These are phyloP conservation scores for Phytophthora hibernalis DNA, from an alignment of 352 stramenopile species.

Conservation along the genomic window DNA sequence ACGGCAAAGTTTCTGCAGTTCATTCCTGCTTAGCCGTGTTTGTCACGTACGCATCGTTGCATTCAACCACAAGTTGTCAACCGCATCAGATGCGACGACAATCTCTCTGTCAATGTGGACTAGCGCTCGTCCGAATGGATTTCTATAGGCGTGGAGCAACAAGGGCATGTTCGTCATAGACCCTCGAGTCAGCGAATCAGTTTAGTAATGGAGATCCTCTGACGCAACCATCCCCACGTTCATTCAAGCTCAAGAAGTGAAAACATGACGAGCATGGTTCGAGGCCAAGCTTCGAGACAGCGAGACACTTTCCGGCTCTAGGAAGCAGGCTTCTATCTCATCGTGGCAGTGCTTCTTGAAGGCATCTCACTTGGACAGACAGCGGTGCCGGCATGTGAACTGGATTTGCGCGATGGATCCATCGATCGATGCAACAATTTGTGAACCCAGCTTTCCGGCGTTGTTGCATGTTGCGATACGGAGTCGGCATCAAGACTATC, in stretches of 20 bases:
- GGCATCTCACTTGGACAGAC: slow-evolving; percentile 15
- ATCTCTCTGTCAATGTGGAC: slow-evolving; percentile 26
- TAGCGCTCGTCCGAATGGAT: slow-evolving; percentile 10
- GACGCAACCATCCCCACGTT: slow-evolving; percentile 24
- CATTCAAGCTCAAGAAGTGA: slow-evolving; percentile 12
- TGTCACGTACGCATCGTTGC: slow-evolving; percentile 10
- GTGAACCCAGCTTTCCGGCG: slow-evolving; percentile 26
- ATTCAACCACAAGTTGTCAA: slow-evolving; percentile 15
- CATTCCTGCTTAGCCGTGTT: slow-evolving; percentile 12
- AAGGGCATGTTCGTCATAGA: slow-evolving; percentile 26
- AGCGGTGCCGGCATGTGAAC: slow-evolving; percentile 11
- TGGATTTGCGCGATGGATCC: slow-evolving; percentile 25
- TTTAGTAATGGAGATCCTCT: slow-evolving; percentile 20
- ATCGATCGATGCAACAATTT: slow-evolving; percentile 19
- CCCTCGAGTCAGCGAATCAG: slow-evolving; percentile 27
- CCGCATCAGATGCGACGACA: slow-evolving; percentile 26
- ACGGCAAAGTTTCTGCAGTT: background rate
- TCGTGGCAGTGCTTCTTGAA: slow-evolving; percentile 7
- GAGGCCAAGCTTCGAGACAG: background rate
- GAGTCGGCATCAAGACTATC: slow-evolving; percentile 2
- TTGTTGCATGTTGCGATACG: slow-evolving; percentile 5
- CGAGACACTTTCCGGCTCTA: too few relatives aligned
- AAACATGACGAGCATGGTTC: slow-evolving; percentile 3
- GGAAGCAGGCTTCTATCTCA: slow-evolving; percentile 1
- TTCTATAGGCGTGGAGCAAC: slow-evolving; percentile 22